phyloP scores from a whole-genome alignment of 148 eudicot genomes.

The Hydrangea macrophylla region DNA sequence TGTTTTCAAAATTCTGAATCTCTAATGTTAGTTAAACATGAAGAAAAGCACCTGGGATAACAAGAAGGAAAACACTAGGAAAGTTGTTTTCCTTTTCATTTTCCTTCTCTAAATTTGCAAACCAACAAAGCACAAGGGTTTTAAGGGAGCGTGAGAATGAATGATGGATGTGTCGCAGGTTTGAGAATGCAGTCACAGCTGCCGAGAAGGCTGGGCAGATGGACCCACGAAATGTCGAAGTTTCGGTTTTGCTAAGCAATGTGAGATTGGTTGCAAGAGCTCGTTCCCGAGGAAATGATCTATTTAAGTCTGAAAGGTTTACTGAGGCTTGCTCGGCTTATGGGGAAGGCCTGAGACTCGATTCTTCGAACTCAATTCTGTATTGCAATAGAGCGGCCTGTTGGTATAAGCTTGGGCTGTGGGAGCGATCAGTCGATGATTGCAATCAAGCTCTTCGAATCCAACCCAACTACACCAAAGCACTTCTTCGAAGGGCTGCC shows the following conservation, averaged over 20 bases:
- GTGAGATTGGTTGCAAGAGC: constrained; percentile 69
- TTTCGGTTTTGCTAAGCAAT: constrained; percentile 47
- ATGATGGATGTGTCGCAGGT: constrained; percentile 70
- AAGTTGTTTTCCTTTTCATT: too few relatives aligned
- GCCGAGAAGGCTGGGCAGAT: constrained; percentile 65
- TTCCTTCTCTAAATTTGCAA: too few relatives aligned
- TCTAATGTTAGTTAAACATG: too few relatives aligned
- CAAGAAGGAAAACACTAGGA: too few relatives aligned
- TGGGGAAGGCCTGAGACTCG: constrained; percentile 77
- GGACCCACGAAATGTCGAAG: constrained; percentile 64
- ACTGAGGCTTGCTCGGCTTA: constrained; percentile 93
- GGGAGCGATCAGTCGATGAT: constrained; percentile 79
- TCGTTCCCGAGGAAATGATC: constrained; percentile 87
- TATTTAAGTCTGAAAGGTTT: constrained; percentile 71
- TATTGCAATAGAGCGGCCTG: constrained; percentile 96
- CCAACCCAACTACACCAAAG: constrained; percentile 82
- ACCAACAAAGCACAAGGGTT: too few relatives aligned
- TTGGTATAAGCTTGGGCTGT: constrained; percentile 76
- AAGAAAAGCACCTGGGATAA: too few relatives aligned
- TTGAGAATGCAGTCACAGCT: constrained; percentile 64
- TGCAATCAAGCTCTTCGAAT: constrained; percentile 74
- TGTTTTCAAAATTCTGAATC: too few relatives aligned
- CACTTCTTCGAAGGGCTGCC: constrained; percentile 86
- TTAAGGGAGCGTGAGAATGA: constrained; percentile 29
- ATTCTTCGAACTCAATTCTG: constrained; percentile 76